Base-by-base conservation (phyloP, 495 filamentous ascomycete species). In the Penicillium canariense region DNA sequence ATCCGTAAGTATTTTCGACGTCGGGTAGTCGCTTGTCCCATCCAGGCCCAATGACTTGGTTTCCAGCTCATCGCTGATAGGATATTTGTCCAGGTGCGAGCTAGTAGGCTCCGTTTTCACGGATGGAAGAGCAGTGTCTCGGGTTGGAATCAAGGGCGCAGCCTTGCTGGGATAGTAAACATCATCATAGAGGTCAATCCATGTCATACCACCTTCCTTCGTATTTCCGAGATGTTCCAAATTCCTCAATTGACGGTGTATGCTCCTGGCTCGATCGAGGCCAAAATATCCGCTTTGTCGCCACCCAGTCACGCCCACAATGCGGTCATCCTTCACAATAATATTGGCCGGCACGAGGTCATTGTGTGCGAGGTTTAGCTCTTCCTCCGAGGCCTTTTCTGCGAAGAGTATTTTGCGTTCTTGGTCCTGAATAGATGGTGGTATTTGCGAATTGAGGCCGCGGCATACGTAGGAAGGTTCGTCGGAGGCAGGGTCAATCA, bases 251-350 rank as follows among this genome's bases (percentile, higher is more conserved):
- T 60, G 52, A 47, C 50, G 67, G 50, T 77, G 74, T 26, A 74
- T 48, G 39, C 63, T 65, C 17, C 59, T 54, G 15, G 71, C 68
- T 30, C 70, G 60, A 31, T 60, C 58, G 18, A 67, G 59, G n/a
- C 74, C 74, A 61, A 77, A 77, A 50, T 67, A 76, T 25, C 74
- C 74, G 40, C 71, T 66, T 47, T 74, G 62, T 55, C 74, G 66
- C 74, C 74, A 77, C 15, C 70, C 71, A 30, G 58, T 51, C n/a
- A 75, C 52, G 30, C 71, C 74, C 42, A 77, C 71, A 14, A 77
- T 60, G 40, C 63, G 63, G 50, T 62, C 67, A 45, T 72, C 57
- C 9, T 69, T 68, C 30, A 76, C 66, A 26, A 77, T 64, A 9
- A 77, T 66, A 47, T 75, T 74, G 14, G 65, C 62, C n/a, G 54